These are phyloP conservation scores for Paecilomyces fulvus DNA, from an alignment of 2,329 filamentous ascomycete genomes.

Conservation along the genomic window DNA sequence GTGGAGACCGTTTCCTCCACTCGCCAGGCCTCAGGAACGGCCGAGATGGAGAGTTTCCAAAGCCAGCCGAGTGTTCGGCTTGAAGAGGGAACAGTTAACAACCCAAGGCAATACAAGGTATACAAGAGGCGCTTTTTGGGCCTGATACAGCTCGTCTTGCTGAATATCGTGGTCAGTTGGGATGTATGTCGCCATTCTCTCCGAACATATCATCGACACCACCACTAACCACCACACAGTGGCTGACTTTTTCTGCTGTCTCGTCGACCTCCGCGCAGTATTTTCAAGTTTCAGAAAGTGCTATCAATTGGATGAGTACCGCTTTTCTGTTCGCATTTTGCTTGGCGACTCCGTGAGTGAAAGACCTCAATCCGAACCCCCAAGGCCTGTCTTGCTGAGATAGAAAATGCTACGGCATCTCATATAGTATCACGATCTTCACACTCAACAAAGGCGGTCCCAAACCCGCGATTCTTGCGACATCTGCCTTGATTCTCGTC, in stretches of 20 bases:
- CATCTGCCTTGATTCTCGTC: constrained; percentile 63
- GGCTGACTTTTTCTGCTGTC: constrained; percentile 85
- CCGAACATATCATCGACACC: background rate
- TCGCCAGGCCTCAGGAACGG: background rate
- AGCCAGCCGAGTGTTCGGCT: background rate
- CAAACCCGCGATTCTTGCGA: constrained; percentile 64
- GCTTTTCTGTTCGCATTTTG: constrained; percentile 81
- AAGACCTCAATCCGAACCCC: background rate
- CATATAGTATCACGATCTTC: constrained; percentile 54
- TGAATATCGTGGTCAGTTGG: constrained; percentile 94
- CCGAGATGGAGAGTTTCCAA: constrained; percentile 1
- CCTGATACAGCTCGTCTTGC: constrained; percentile 67
- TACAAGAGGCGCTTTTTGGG: constrained; percentile 91
- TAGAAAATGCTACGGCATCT: constrained; percentile 1
- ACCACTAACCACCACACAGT: constrained; percentile 42
- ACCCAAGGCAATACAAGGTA: constrained; percentile 39
- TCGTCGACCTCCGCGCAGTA: constrained; percentile 65
- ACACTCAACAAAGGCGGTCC: constrained; percentile 69
- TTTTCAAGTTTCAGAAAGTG: constrained; percentile 64
- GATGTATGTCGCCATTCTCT: constrained; percentile 58
- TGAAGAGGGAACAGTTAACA: constrained; percentile 5
- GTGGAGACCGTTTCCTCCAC: background rate
- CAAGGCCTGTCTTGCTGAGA: background rate
- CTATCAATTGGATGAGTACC: constrained; percentile 89
- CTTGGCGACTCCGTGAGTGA: constrained; percentile 54